A percentile compares a stretch with the other conserved stretches of the same genome.
phyloP scores from a whole-genome alignment of 768 basidiomycete species.

The Psilocybe tampanensis region DNA sequence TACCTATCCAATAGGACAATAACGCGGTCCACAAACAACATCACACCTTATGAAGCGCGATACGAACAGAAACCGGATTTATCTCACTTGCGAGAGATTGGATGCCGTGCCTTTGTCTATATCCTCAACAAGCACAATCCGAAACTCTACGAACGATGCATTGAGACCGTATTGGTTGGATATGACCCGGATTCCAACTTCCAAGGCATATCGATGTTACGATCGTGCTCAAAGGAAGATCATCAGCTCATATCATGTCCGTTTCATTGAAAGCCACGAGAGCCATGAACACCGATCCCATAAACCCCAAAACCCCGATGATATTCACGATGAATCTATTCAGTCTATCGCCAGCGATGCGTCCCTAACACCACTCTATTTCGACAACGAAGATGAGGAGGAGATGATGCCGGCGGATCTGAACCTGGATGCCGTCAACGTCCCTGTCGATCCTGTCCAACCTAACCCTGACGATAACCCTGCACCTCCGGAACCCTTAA shows the following conservation, averaged over 20 bases:
- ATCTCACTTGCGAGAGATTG: slow-evolving; percentile 31
- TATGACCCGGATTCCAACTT: slow-evolving; percentile 4
- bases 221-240: slow-evolving; percentile 10
- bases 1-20: slow-evolving; percentile 23
- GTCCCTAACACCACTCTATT: neutral
- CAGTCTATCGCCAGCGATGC: neutral
- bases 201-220: slow-evolving; percentile 16
- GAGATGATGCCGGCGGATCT: no score
- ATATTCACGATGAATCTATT: neutral
- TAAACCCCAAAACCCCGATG: no score
- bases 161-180: slow-evolving; percentile 24
- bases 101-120: slow-evolving; percentile 21
- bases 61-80: slow-evolving; percentile 22
- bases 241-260: slow-evolving; percentile 7
- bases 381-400: no score
- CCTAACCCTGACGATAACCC: no score
- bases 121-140: slow-evolving; percentile 11
- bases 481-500: no score
- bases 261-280: slow-evolving; percentile 21
- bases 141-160: slow-evolving; percentile 24
- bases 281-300: neutral
- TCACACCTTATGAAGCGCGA: slow-evolving; percentile 22
- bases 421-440: no score
- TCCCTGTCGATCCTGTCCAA: no score
- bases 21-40: slow-evolving; percentile 6